Conservation (phyloP, 441 rosid species). For the Eugenia klotzschiana region DNA sequence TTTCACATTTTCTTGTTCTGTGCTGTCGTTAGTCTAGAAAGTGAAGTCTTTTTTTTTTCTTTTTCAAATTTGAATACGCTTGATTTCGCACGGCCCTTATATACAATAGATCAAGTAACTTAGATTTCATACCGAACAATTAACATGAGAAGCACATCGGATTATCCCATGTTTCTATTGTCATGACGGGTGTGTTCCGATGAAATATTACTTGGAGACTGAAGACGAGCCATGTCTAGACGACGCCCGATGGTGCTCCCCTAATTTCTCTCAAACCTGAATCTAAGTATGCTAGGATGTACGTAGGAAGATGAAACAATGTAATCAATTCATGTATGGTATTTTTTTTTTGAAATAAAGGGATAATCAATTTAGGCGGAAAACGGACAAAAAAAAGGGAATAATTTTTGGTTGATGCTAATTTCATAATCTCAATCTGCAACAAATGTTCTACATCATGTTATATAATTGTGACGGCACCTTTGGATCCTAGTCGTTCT, state of each 20-base stretch:
- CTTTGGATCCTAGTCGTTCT: neutral
- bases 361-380: neutral
- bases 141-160: neutral
- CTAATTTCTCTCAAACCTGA: neutral
- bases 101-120: neutral
- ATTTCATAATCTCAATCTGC: neutral
- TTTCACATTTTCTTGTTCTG: neutral
- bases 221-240: neutral
- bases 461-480: neutral
- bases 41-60: neutral
- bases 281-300: neutral
- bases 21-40: neutral
- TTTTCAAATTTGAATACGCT: neutral
- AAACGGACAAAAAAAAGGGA: neutral
- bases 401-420: neutral
- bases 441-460: neutral
- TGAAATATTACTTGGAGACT: neutral
- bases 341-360: too few species aligned
- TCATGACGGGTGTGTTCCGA: neutral
- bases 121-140: neutral
- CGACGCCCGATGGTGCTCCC: rapidly evolving
- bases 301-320: neutral
- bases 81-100: neutral
- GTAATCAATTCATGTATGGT: neutral
- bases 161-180: neutral